Conservation (phyloP, 768 basidiomycete species). For the Lenzites betulinus region DNA sequence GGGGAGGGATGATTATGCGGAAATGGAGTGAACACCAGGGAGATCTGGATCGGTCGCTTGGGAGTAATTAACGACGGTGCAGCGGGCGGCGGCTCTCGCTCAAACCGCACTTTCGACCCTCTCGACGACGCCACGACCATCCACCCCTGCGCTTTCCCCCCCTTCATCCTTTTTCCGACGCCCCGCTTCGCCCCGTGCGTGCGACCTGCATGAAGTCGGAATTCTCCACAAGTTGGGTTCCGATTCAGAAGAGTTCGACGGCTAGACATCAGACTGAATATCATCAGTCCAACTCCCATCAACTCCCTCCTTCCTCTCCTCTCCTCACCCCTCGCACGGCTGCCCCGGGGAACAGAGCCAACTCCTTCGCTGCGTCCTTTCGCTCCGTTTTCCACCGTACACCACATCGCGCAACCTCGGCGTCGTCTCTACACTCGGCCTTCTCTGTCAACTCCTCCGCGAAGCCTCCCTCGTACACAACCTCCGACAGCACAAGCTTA, state of each 20-base stretch:
- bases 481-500: slow-evolving; percentile 39
- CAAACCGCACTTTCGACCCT: slow-evolving; percentile 8
- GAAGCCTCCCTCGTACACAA: slow-evolving; percentile 33
- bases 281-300: slow-evolving; percentile 29
- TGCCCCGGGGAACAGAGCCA: slow-evolving; percentile 15
- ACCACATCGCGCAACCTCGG: slow-evolving; percentile 46
- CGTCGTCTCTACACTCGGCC: slow-evolving; percentile 52
- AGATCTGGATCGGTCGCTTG: slow-evolving; percentile 15
- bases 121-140: slow-evolving; percentile 3
- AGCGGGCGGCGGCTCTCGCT: not conserved
- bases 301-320: slow-evolving; percentile 19
- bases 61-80: not conserved
- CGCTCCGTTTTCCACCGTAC: slow-evolving; percentile 55
- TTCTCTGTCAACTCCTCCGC: slow-evolving; percentile 37
- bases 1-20: not conserved
- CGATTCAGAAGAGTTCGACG: slow-evolving; percentile 22
- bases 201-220: slow-evolving; percentile 23
- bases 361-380: slow-evolving; percentile 39
- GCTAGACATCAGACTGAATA: slow-evolving; percentile 23
- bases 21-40: not conserved
- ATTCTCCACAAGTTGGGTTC: slow-evolving; percentile 21
- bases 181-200: slow-evolving; percentile 2
- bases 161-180: slow-evolving; percentile 10
- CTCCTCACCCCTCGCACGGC: slow-evolving; percentile 17
- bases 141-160: slow-evolving; percentile 4